A percentile compares a stretch with the other conserved stretches of the same genome.
phyloP scores from a whole-genome alignment of 2,329 filamentous ascomycete genomes.

The Massarina eburnea region DNA sequence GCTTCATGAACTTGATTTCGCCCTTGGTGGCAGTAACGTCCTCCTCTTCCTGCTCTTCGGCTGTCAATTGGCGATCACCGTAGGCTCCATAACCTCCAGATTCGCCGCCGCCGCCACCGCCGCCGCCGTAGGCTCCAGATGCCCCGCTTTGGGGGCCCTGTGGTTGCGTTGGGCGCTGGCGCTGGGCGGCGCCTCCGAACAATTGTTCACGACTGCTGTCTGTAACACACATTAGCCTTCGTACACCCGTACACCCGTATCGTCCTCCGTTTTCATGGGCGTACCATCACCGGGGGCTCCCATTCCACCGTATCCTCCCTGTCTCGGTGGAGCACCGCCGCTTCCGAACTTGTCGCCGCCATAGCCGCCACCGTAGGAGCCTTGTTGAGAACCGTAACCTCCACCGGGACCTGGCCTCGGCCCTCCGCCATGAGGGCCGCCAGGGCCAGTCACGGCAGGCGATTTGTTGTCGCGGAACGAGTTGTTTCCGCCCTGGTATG shows the following conservation, averaged over 20 bases:
- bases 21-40: constrained; percentile 65
- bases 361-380: constrained; percentile 41
- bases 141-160: constrained; percentile 33
- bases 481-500: constrained; percentile 40
- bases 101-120: constrained; percentile 22
- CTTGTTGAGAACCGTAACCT: constrained; percentile 29
- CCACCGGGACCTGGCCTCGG: constrained; percentile 52
- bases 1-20: constrained; percentile 66
- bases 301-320: constrained; percentile 46
- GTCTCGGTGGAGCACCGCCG: constrained; percentile 26
- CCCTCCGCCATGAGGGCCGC: constrained; percentile 7
- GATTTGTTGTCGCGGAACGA: constrained; percentile 46
- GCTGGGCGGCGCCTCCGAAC: constrained; percentile 62
- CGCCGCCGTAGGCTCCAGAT: constrained; percentile 24
- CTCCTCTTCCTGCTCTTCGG: constrained; percentile 74
- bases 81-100: constrained; percentile 45
- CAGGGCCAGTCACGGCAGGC: constrained; percentile 45
- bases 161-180: constrained; percentile 49
- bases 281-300: constrained; percentile 3
- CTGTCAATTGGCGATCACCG: constrained; percentile 75
- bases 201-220: constrained; percentile 65
- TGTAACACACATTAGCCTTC: constrained; percentile 17
- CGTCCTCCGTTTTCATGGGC: neutral
- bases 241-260: no score
- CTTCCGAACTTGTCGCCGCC: constrained; percentile 55